phyloP scores from a whole-genome alignment of 2,329 filamentous ascomycete species.

The Curvularia sp. region DNA sequence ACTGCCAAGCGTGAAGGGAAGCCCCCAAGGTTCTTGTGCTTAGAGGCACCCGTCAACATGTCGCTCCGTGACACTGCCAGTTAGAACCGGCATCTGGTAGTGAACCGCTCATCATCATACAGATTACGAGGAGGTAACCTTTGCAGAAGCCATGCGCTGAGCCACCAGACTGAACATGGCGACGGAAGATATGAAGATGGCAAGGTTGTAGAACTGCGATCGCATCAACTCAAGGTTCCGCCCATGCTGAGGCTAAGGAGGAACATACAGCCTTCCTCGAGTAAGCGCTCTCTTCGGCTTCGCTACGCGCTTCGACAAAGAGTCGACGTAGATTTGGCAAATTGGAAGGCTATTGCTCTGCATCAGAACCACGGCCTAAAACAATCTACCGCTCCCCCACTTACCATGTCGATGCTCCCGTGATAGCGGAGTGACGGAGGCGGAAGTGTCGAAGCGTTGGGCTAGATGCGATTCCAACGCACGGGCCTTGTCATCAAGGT shows the following conservation, averaged over 20 bases:
- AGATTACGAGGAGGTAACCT: conserved; percentile 18
- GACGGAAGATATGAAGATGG: conserved; percentile 95
- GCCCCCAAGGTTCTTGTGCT: background rate
- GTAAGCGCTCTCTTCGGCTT: conserved; percentile 92
- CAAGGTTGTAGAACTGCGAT: conserved; percentile 91
- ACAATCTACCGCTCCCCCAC: background rate
- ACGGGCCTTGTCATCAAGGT: conserved; percentile 39
- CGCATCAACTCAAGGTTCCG: background rate
- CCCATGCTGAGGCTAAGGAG: background rate
- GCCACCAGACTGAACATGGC: conserved; percentile 93
- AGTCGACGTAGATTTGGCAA: conserved; percentile 94
- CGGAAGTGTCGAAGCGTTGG: conserved; percentile 17
- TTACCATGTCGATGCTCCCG: conserved; percentile 27
- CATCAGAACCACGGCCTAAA: background rate
- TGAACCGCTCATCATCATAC: background rate
- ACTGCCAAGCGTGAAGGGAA: background rate
- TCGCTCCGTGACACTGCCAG: background rate
- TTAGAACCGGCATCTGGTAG: background rate
- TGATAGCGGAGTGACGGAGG: conserved; percentile 10
- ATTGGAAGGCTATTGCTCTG: conserved; percentile 66
- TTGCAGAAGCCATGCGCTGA: conserved; percentile 71
- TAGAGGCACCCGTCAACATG: background rate
- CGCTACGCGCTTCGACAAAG: conserved; percentile 91
- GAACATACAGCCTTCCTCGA: conserved; percentile 83
- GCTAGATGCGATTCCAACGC: conserved; percentile 23